Percentiles rank a stretch among this genome's conserved stretches.
phyloP scores from a whole-genome alignment of 169 alveolate species.

The Neospora caninum region DNA sequence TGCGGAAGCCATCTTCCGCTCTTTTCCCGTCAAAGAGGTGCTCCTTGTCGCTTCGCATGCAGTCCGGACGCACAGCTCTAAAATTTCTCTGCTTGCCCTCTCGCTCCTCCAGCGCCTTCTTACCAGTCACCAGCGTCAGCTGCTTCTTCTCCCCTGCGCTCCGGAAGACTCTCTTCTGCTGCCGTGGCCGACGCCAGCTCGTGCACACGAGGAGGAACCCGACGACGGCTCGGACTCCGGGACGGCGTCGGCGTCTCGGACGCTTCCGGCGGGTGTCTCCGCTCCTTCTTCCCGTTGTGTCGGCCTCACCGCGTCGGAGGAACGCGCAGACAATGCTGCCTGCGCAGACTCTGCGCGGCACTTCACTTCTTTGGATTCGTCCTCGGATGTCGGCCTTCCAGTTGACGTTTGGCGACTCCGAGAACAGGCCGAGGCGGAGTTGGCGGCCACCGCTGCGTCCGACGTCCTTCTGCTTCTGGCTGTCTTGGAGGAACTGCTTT shows the following conservation, averaged over 20 bases:
- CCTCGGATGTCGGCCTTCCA: too few species aligned
- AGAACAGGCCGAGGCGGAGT: background rate
- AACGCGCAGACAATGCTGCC: background rate
- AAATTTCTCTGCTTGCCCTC: conserved; percentile 4
- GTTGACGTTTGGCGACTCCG: background rate
- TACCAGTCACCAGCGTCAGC: background rate
- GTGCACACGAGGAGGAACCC: background rate
- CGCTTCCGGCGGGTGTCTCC: too few species aligned
- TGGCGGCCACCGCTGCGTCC: background rate
- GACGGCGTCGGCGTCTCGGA: background rate
- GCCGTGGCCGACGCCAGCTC: background rate
- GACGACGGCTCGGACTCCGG: background rate
- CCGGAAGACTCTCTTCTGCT: conserved; percentile 11
- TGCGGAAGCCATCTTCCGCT: background rate
- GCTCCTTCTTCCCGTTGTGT: too few species aligned
- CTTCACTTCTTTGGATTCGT: too few species aligned
- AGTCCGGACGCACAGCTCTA: background rate
- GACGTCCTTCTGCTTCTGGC: conserved; percentile 9
- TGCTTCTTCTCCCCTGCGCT: conserved; percentile 1
- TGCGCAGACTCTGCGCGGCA: too few species aligned
- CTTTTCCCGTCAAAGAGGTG: conserved; percentile 14
- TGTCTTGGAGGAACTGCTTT: background rate
- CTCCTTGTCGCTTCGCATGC: conserved; percentile 28
- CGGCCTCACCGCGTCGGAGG: too few species aligned
- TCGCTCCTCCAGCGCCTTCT: conserved; percentile 36